A percentile compares a stretch with the other conserved stretches of the same genome.
phyloP scores from a whole-genome alignment of 2,329 filamentous ascomycete species.

The Penicillium digitatum region DNA sequence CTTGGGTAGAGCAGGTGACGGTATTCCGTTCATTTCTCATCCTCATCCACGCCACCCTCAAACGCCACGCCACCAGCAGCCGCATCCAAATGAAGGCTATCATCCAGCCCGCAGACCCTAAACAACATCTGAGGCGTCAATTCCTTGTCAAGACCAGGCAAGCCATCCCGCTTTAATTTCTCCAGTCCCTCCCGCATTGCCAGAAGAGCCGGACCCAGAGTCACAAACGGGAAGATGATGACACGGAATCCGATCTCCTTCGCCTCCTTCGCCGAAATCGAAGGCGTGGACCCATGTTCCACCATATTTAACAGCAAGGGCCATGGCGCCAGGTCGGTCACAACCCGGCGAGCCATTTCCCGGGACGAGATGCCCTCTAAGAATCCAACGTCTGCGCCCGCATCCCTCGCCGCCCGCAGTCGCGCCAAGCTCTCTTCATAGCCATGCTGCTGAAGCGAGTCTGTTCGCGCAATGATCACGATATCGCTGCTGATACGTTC shows the following conservation, averaged over 20 bases:
- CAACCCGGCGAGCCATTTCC: constrained; percentile 36
- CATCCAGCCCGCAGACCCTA: constrained; percentile 43
- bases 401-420: constrained; percentile 38
- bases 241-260: constrained; percentile 41
- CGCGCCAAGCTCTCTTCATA: constrained; percentile 41
- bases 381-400: constrained; percentile 43
- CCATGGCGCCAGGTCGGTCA: constrained; percentile 37
- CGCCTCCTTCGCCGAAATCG: constrained; percentile 38
- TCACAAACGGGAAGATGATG: constrained; percentile 43
- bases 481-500: constrained; percentile 40
- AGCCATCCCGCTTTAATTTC: constrained; percentile 37
- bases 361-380: constrained; percentile 41
- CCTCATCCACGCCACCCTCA: constrained; percentile 30
- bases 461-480: constrained; percentile 45
- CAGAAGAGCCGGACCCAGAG: constrained; percentile 36
- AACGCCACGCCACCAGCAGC: constrained; percentile 38
- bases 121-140: constrained; percentile 41
- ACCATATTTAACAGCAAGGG: constrained; percentile 46
- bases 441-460: constrained; percentile 35
- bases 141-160: constrained; percentile 29
- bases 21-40: constrained; percentile 14
- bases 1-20: neutral
- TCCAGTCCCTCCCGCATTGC: constrained; percentile 38
- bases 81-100: constrained; percentile 41
- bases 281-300: constrained; percentile 43